Conservation (phyloP, 2,329 filamentous ascomycete genomes). For the Diaporthe sp. region DNA sequence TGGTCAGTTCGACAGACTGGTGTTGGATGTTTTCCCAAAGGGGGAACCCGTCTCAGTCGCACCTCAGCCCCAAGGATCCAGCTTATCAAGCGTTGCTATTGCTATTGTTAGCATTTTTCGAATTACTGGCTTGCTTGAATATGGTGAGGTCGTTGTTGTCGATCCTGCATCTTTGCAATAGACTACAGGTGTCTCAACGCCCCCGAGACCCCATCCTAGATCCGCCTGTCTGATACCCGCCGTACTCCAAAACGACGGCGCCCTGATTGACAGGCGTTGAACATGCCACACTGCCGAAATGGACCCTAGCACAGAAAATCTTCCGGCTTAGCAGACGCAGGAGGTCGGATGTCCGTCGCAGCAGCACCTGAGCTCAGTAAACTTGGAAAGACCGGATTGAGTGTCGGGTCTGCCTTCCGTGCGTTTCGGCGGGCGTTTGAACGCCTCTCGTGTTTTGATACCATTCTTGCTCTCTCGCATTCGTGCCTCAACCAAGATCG, state of each 20-base stretch:
- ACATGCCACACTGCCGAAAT: slow-evolving; percentile 19
- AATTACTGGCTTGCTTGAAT: neutral
- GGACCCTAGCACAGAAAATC: slow-evolving; percentile 15
- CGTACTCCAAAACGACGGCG: slow-evolving; percentile 13
- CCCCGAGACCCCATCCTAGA: neutral
- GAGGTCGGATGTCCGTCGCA: slow-evolving; percentile 26
- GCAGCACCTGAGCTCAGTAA: neutral
- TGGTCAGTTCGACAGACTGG: neutral
- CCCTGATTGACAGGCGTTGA: slow-evolving; percentile 26
- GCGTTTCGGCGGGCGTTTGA: slow-evolving; percentile 29
- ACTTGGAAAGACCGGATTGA: neutral
- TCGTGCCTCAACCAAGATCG: neutral
- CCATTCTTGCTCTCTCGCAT: neutral
- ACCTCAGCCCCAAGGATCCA: neutral
- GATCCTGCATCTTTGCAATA: neutral
- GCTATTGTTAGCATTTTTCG: neutral
- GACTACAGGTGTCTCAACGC: neutral
- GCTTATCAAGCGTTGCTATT: neutral
- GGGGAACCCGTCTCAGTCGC: neutral
- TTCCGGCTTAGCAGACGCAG: slow-evolving; percentile 20
- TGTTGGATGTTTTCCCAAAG: neutral
- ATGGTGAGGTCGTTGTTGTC: neutral
- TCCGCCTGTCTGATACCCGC: neutral
- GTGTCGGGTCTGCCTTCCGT: neutral
- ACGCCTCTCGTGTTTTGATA: slow-evolving; percentile 2